These are phyloP conservation scores for Mortierella claussenii DNA, from an alignment of 192 early-diverging fungal species.

Conservation along the genomic window DNA sequence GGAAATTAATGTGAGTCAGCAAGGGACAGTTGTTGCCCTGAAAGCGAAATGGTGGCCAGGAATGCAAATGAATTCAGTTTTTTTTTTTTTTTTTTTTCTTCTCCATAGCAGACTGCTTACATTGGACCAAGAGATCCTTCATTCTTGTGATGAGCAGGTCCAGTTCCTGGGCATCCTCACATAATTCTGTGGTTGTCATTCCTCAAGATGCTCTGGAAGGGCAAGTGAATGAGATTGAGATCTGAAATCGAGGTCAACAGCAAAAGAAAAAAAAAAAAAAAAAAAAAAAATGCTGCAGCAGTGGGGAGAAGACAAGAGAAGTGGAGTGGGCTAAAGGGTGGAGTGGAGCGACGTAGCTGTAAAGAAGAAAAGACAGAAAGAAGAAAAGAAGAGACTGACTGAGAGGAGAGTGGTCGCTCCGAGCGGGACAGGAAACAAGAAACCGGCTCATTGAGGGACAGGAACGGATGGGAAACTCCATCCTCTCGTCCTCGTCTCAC, in stretches of 20 bases:
- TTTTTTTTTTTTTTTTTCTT: too few relatives aligned
- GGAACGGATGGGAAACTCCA: too few relatives aligned
- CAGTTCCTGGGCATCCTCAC: constrained; percentile 54
- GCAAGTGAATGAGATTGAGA: background rate
- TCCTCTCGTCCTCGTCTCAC: too few relatives aligned
- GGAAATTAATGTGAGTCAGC: constrained; percentile 42
- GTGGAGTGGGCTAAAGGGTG: background rate
- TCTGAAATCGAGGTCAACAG: background rate
- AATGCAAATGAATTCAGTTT: too few relatives aligned
- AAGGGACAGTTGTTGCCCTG: background rate
- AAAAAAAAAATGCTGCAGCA: constrained; percentile 3
- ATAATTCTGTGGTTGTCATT: constrained; percentile 18
- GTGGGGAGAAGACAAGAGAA: background rate
- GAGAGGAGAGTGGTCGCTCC: too few relatives aligned
- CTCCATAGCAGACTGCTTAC: too few relatives aligned
- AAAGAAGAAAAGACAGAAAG: too few relatives aligned
- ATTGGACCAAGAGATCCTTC: constrained; percentile 58
- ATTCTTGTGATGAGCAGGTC: constrained; percentile 55
- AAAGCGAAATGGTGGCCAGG: too few relatives aligned
- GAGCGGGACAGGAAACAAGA: too few relatives aligned
- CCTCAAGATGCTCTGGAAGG: background rate
- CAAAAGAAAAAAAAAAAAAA: background rate
- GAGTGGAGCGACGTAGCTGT: too few relatives aligned
- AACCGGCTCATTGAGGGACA: too few relatives aligned
- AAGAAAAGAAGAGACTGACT: too few relatives aligned